phyloP scores from a whole-genome alignment of 1,284 basidiomycete species.

The Bondarzewia mesenterica region DNA sequence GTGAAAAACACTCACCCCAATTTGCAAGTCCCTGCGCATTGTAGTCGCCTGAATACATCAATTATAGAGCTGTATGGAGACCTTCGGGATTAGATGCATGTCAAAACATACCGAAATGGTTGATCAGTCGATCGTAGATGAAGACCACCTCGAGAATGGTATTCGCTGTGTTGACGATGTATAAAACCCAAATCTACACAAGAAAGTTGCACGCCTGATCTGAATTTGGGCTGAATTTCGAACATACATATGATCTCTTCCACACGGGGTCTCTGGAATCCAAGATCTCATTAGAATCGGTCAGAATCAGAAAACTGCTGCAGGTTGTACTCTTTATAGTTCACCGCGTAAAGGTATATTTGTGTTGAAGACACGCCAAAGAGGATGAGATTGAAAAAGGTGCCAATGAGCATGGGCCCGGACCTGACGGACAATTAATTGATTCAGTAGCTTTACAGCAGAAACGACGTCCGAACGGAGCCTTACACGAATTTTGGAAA shows the following conservation, averaged over 20 bases:
- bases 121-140: background rate
- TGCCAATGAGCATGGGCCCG: conserved; percentile 1
- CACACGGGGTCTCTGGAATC: background rate
- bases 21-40: background rate
- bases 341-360: background rate
- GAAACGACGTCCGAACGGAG: too few species aligned
- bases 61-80: background rate
- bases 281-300: background rate
- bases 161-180: background rate
- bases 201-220: background rate
- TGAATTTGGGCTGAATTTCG: background rate
- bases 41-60: background rate
- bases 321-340: background rate
- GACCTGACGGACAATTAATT: too few species aligned
- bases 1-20: too few species aligned
- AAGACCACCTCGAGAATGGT: background rate
- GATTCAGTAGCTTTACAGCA: too few species aligned
- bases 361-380: background rate
- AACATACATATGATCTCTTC: background rate
- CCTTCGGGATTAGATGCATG: background rate
- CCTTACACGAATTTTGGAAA: too few species aligned
- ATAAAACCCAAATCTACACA: background rate
- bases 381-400: background rate
- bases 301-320: too few species aligned
- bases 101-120: background rate